Percentiles rank a stretch among this genome's conserved stretches.
Conservation (phyloP, 1,284 basidiomycete genomes). For the Abortiporus biennis region DNA sequence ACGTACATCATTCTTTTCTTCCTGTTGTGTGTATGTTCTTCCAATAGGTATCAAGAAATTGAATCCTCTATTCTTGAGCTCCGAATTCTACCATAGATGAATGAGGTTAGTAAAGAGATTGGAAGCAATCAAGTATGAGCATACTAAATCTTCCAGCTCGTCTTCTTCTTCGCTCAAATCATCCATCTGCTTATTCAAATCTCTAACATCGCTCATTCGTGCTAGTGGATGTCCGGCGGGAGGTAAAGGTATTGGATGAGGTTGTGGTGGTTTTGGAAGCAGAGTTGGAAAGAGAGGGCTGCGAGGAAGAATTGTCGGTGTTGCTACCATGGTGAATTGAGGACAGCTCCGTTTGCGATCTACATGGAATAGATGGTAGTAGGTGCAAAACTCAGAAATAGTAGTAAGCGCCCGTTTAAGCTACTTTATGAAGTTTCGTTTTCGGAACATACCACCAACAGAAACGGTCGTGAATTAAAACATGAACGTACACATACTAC, state of each 20-base stretch:
- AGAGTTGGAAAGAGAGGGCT: constrained; percentile 55
- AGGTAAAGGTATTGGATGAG: constrained; percentile 58
- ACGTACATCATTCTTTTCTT: constrained; percentile 79
- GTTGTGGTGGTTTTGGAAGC: constrained; percentile 59
- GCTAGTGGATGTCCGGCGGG: constrained; percentile 40
- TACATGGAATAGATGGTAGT: too few species aligned
- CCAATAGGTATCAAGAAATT: constrained; percentile 70
- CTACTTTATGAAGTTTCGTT: too few species aligned
- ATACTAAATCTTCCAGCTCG: constrained; percentile 66
- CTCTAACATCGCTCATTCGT: constrained; percentile 54
- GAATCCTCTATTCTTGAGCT: constrained; percentile 60
- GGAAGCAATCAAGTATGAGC: constrained; percentile 14
- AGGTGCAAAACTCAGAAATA: too few species aligned
- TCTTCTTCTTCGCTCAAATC: constrained; percentile 83
- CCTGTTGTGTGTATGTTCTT: constrained; percentile 61
- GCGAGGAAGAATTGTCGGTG: constrained; percentile 64
- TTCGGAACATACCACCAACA: too few species aligned
- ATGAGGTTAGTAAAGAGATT: constrained; percentile 7
- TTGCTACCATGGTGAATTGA: too few species aligned
- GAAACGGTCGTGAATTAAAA: too few species aligned
- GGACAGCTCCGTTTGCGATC: too few species aligned
- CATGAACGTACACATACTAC: too few species aligned
- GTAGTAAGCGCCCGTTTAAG: too few species aligned
- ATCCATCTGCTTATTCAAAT: constrained; percentile 75
- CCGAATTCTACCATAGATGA: constrained; percentile 37